These are phyloP conservation scores for Cyberlindnera sargentensis DNA, from an alignment of 805 yeast genomes.

Conservation along the genomic window DNA sequence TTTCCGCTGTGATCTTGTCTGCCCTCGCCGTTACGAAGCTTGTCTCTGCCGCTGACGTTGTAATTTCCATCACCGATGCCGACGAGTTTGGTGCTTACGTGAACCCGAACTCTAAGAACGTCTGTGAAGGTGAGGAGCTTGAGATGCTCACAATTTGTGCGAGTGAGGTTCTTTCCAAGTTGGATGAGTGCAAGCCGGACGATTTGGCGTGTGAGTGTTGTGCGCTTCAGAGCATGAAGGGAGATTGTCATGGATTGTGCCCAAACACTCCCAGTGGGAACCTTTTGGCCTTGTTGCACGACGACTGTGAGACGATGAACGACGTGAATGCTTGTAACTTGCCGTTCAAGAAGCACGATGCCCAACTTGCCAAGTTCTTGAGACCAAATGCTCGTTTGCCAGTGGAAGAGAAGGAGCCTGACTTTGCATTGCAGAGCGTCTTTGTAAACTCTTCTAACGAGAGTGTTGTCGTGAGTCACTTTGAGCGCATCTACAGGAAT, in stretches of 20 bases:
- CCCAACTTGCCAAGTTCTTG: slow-evolving; percentile 23
- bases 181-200: slow-evolving; percentile 45
- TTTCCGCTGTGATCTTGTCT: slow-evolving; percentile 2
- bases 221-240: slow-evolving; percentile 42
- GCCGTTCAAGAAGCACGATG: slow-evolving; percentile 40
- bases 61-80: slow-evolving; percentile 15
- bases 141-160: slow-evolving; percentile 38
- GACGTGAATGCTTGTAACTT: slow-evolving; percentile 45
- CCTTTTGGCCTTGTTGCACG: slow-evolving; percentile 36
- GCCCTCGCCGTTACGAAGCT: not conserved
- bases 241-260: slow-evolving; percentile 41
- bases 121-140: slow-evolving; percentile 39
- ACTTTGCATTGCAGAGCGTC: slow-evolving; percentile 16
- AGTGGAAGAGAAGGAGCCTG: slow-evolving; percentile 22
- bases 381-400: slow-evolving; percentile 21
- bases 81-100: slow-evolving; percentile 36
- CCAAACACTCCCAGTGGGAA: slow-evolving; percentile 40
- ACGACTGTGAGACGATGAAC: slow-evolving; percentile 39
- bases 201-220: slow-evolving; percentile 53
- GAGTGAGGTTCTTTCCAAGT: slow-evolving; percentile 36
- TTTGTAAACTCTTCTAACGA: slow-evolving; percentile 14
- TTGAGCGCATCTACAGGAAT: not conserved
- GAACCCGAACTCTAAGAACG: slow-evolving; percentile 40
- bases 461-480: slow-evolving; percentile 2
- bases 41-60: slow-evolving; percentile 4